Evolutionary conservation across 1,139 yeast genomes (phyloP), one percentile per base, ranked within the genome.

Genomic region (Pichia kudriavzevii): DNA sequence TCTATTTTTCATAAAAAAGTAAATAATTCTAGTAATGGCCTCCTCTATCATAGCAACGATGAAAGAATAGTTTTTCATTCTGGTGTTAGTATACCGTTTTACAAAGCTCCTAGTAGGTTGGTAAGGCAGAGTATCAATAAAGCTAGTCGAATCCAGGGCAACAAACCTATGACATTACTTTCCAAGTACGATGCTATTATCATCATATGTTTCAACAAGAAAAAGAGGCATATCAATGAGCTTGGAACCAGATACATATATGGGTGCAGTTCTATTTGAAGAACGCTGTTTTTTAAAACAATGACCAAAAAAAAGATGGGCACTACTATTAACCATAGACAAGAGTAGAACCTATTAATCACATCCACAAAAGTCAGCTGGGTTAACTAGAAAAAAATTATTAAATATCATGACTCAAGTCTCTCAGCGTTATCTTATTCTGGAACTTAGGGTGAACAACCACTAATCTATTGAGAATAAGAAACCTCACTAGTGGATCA

Each of bases 111-210:
- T 7, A 53, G 44, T 37, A 52, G 34, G 38, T 43, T 36, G 10
- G 18, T 30, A 3, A 27, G 37, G 10, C 34, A 33, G 17, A 25
- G 20, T 13, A 36, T 17, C 4, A n/a, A 15, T 4, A 32, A 22
- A 15, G 17, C 17, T 20, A 7, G 17, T 19, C 23, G 33, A 15
- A 36, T 34, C 2, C 43, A 43, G 2, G 18, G 30, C 15, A 38
- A 33, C 9, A 42, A 43, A 5, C 19, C 14, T 18, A 48, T 66
- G 28, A 72, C 69, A 19, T 60, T 75, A 11, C 69, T 63, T 43
- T 58, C 69, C 39, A 62, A 72, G 42, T 63, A 72, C 12, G 79
- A 80, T 1, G 84, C 84, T 0, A 77, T 63, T 44, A 50, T 78
- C 27, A 60, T 79, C 45, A 75, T 71, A 1, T 66, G 70, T 10